A percentile compares a stretch with the other conserved stretches of the same genome.
Conservation (phyloP, 1,284 basidiomycete species). For the Papiliotrema terrestris region DNA sequence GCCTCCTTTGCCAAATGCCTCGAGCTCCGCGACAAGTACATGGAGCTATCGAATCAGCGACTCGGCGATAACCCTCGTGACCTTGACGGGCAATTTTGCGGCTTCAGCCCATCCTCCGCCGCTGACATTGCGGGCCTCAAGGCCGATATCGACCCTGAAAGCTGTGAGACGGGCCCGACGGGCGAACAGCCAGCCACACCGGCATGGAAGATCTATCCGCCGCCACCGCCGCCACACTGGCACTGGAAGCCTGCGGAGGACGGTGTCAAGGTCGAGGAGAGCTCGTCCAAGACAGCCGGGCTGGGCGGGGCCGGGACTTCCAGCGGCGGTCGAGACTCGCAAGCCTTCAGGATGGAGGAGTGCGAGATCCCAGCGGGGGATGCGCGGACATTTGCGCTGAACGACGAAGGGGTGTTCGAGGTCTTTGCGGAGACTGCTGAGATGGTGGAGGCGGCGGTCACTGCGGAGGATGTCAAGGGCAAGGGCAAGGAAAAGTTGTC, state of each 20-base stretch:
- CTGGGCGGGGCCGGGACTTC: constrained; percentile 19
- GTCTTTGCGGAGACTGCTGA: constrained; percentile 54
- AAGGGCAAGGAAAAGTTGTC: constrained; percentile 59
- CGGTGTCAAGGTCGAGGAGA: constrained; percentile 31
- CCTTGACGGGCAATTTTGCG: constrained; percentile 70
- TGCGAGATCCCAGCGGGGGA: constrained; percentile 62
- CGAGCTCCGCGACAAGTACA: constrained; percentile 88
- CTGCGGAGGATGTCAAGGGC: not conserved
- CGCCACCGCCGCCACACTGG: constrained; percentile 90
- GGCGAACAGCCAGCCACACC: constrained; percentile 32
- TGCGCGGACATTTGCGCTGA: constrained; percentile 59
- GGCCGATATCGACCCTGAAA: constrained; percentile 56
- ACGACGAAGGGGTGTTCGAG: constrained; percentile 82
- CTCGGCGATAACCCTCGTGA: constrained; percentile 89
- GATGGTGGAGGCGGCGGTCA: not conserved
- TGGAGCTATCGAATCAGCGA: constrained; percentile 73
- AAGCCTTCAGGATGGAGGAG: constrained; percentile 62
- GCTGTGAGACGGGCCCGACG: constrained; percentile 19
- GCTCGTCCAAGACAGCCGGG: constrained; percentile 2
- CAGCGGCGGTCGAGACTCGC: constrained; percentile 45
- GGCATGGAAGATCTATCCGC: constrained; percentile 83
- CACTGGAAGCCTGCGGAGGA: constrained; percentile 64
- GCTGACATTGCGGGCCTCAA: constrained; percentile 66
- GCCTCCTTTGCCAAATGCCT: constrained; percentile 70
- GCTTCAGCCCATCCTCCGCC: constrained; percentile 55